Percentiles rank a stretch among this genome's conserved stretches.
Evolutionary conservation across 2,329 filamentous ascomycete species (phyloP).

Genomic region (Tolypocladium pustulatum): DNA sequence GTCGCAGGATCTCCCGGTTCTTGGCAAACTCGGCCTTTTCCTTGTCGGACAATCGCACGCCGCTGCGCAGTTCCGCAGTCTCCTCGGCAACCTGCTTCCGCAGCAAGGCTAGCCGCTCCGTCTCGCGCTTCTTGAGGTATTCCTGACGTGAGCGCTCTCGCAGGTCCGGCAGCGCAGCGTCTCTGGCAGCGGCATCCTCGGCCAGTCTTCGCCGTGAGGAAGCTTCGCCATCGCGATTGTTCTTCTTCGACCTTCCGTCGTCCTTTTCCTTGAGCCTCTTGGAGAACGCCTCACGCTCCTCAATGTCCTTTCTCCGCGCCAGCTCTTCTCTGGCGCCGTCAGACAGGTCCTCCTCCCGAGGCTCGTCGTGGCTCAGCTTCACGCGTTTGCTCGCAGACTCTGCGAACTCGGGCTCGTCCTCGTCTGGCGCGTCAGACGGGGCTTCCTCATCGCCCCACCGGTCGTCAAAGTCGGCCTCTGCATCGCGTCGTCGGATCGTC

Average conservation of each 20-base stretch:
- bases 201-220: slow-evolving; percentile 41
- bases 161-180: slow-evolving; percentile 67
- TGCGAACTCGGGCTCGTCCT: slow-evolving; percentile 47
- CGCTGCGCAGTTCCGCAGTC: slow-evolving; percentile 66
- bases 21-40: slow-evolving; percentile 84
- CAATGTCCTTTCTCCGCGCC: slow-evolving; percentile 54
- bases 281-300: slow-evolving; percentile 72
- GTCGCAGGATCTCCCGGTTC: slow-evolving; percentile 70
- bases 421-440: slow-evolving; percentile 28
- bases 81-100: slow-evolving; percentile 88
- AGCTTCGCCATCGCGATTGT: slow-evolving; percentile 46
- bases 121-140: slow-evolving; percentile 87
- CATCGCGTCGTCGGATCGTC: slow-evolving; percentile 30
- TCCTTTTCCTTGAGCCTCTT: slow-evolving; percentile 65
- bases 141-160: slow-evolving; percentile 79
- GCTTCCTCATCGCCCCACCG: slow-evolving; percentile 73
- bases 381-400: slow-evolving; percentile 63
- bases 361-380: slow-evolving; percentile 49
- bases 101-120: slow-evolving; percentile 75
- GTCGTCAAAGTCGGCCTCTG: slow-evolving; percentile 53
- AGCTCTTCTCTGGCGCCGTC: slow-evolving; percentile 48
- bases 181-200: slow-evolving; percentile 52
- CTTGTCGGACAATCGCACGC: slow-evolving; percentile 60
- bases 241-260: slow-evolving; percentile 57
- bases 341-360: slow-evolving; percentile 37